phyloP scores from a whole-genome alignment of 2,329 filamentous ascomycete genomes.

The Lizonia empirigonia region DNA sequence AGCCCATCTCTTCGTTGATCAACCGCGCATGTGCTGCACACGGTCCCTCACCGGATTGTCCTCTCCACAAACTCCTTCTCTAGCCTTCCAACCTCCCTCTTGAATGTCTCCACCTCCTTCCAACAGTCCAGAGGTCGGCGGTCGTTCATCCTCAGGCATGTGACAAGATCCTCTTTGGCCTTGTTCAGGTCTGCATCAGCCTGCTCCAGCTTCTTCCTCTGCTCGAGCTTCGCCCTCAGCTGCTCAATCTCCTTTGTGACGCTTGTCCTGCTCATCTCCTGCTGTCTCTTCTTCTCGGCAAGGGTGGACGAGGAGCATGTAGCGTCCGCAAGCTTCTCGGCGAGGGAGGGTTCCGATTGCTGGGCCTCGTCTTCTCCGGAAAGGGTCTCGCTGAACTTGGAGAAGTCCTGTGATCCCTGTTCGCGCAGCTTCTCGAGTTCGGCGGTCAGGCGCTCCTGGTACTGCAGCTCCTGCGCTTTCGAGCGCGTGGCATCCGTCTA shows the following conservation, averaged over 20 bases:
- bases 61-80: constrained; percentile 89
- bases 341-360: constrained; percentile 41
- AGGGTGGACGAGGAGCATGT: constrained; percentile 45
- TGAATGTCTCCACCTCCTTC: constrained; percentile 89
- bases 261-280: constrained; percentile 57
- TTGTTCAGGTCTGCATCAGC: constrained; percentile 74
- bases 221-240: constrained; percentile 56
- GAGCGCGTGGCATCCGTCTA: constrained; percentile 89
- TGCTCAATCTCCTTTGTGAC: constrained; percentile 64
- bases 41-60: constrained; percentile 60
- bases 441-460: constrained; percentile 82
- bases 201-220: constrained; percentile 63
- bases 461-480: constrained; percentile 81
- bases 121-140: constrained; percentile 91
- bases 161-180: constrained; percentile 76
- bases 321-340: constrained; percentile 46
- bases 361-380: constrained; percentile 52
- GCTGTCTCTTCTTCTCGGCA: constrained; percentile 51
- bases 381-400: constrained; percentile 69
- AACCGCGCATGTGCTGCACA: background rate
- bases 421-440: constrained; percentile 82
- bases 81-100: constrained; percentile 82
- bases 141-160: constrained; percentile 83
- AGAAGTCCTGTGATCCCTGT: constrained; percentile 71
- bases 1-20: background rate